Percentiles rank a stretch among this genome's conserved stretches.
Conservation (phyloP, 2,329 filamentous ascomycete genomes). For the Neopestalotiopsis sp. region DNA sequence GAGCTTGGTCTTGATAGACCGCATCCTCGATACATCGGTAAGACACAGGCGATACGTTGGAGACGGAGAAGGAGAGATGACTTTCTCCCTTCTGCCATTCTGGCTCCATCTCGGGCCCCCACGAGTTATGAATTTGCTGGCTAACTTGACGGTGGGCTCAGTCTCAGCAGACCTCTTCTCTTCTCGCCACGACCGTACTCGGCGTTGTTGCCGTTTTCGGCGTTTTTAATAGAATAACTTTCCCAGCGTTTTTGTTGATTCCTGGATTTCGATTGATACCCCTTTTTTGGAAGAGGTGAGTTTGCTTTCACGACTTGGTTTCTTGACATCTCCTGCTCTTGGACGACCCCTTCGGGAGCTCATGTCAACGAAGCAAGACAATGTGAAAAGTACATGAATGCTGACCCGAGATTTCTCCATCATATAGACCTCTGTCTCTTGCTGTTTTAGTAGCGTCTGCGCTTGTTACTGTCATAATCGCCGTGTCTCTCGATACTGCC, state of each 20-base stretch:
- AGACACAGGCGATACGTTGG: conserved; percentile 30
- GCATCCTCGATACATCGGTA: conserved; percentile 82
- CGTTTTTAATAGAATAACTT: conserved; percentile 95
- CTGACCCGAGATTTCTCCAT: not conserved
- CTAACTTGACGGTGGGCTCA: conserved; percentile 12
- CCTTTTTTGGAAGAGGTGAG: conserved; percentile 81
- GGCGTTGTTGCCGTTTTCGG: conserved; percentile 85
- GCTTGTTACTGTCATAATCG: conserved; percentile 70
- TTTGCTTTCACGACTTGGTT: conserved; percentile 20
- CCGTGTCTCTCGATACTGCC: conserved; percentile 81
- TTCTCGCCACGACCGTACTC: conserved; percentile 77
- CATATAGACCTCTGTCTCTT: conserved; percentile 61
- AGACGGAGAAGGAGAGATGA: no score
- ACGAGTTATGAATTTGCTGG: conserved; percentile 2
- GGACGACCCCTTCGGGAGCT: not conserved
- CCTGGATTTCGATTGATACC: conserved; percentile 84
- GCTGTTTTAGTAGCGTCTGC: conserved; percentile 68
- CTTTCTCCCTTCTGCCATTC: no score
- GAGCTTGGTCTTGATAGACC: conserved; percentile 89
- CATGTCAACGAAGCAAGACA: not conserved
- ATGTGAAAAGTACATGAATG: not conserved
- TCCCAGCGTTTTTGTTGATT: conserved; percentile 88
- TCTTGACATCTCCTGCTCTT: not conserved
- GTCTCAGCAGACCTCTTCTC: conserved; percentile 71
- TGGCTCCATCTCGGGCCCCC: no score